Base-by-base conservation (phyloP, 2,329 filamentous ascomycete genomes). In the Acrocalymma vagum region DNA sequence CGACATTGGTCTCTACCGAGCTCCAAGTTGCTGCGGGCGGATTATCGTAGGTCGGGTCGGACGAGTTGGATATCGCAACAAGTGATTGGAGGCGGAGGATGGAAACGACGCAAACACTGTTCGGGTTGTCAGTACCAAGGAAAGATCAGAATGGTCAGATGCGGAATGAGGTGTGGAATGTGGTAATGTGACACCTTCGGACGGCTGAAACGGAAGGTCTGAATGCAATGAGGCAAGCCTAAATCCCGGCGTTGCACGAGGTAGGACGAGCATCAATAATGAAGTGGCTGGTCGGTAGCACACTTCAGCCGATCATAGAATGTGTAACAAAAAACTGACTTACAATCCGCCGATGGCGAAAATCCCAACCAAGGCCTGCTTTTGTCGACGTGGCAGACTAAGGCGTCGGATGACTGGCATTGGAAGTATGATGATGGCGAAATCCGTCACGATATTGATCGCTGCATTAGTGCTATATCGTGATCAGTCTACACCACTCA, bases 311-410 rank as follows among this genome's bases (percentile, higher is more conserved):
- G 13, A 21, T 27, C 18, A 25, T 18, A 13, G 9, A 18, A 6
- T 8, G 5, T 15, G 14, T n/a, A 33, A n/a, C 9, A 3, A 37
- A 21, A 16, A 24, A 14, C 8, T 15, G 32, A 67, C 69, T 60
- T 58, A 73, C 71, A 72, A 70, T 18, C 62, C 62, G 18, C 71
- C 71, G 9, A 74, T 49, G 6, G 63, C 62, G 32, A 74, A 74
- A 18, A 74, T 63, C 5, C 55, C 58, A 6, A 60, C 55, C 4
- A 74, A 49, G 7, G 65, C 64, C 24, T 62, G 43, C 45, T 72
- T 73, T 41, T 72, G 67, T 16, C 55, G 48, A 11, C 44, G 48
- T 8, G 64, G 60, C 15, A 74, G 53, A 13, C 64, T 66, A 30
- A 74, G 43, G 9, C 55, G 58, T 29, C 51, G 39, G 18, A 70